Base-by-base conservation (phyloP, 2,329 filamentous ascomycete genomes). In the Teratosphaeria nubilosa region DNA sequence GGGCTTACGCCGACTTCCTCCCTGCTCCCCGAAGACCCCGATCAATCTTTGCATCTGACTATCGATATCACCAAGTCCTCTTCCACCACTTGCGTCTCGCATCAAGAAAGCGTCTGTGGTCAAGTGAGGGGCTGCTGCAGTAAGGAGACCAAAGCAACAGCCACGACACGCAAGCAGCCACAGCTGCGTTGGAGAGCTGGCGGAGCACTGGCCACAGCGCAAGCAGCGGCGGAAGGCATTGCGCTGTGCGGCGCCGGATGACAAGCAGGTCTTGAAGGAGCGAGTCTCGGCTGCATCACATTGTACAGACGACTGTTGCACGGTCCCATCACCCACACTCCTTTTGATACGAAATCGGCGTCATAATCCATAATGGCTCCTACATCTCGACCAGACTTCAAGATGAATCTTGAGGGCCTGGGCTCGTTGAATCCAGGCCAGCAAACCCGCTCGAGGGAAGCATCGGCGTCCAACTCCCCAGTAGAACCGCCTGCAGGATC, bases 381-480 rank as follows among this genome's bases (percentile, higher is more conserved):
- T 77, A 73, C 78, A 59, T 81, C 86, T 75, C 87, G 90, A 83
- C 84, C 89, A 70, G 90, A 95, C 74, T 80, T 81, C 69, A 88
- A 92, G 74, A 83, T 94, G 79, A 87, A 86, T 73, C 84, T 94
- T 75, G 89, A 89, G 77, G 91, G 90, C 76, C 83, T 89, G 66
- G 81, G 85, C 60, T 85, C 87, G 74, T 75, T 84, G 73, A 81
- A 83, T 25, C 56, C 56, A 31, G 32, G 34, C 11, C 53, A 55
- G 53, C 84, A 88, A 72, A 78, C 83, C 60, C 85, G 86, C 69
- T 94, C 90, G 55, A 86, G 84, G 66, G 90, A 90, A 54, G 91
- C 90, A 48, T 90, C 87, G 59, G 82, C 86, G 68, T 87, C 84
- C 73, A 90, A 87, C 64, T 91, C 91, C 50, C 89, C 90, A 48